phyloP scores from a whole-genome alignment of 768 basidiomycete species.

The Psilocybe azurescens region DNA sequence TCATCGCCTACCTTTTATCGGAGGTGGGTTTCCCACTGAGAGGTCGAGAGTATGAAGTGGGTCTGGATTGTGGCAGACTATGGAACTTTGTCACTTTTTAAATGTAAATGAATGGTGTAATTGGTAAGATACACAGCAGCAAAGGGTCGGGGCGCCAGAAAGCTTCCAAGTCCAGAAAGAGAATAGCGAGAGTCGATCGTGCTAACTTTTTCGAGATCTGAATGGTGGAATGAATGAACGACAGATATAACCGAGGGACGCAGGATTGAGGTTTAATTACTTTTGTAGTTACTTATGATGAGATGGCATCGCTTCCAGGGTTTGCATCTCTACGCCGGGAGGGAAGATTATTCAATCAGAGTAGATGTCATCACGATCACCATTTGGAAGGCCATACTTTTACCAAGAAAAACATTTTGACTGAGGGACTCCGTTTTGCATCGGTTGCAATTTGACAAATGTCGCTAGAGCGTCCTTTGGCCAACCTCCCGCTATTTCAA shows the following conservation, averaged over 20 bases:
- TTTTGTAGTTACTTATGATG: constrained; percentile 18
- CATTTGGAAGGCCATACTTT: constrained; percentile 2
- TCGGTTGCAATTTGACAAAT: constrained; percentile 2
- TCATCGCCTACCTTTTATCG: not conserved
- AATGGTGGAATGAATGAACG: constrained; percentile 25
- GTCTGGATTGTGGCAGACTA: constrained; percentile 5
- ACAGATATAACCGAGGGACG: constrained; percentile 24
- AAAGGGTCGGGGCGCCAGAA: constrained; percentile 21
- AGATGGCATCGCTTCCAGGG: constrained; percentile 25
- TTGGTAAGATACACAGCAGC: constrained; percentile 20
- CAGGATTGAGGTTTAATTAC: constrained; percentile 22
- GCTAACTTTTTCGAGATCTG: constrained; percentile 23
- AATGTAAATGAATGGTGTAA: constrained; percentile 13
- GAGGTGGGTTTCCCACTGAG: not conserved
- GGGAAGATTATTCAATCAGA: constrained; percentile 13
- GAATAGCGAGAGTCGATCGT: constrained; percentile 23
- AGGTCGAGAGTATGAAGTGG: constrained; percentile 1
- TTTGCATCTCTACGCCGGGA: constrained; percentile 10
- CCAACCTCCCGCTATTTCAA: constrained; percentile 5
- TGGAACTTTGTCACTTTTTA: constrained; percentile 18
- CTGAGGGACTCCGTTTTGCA: not conserved
- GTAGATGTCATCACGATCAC: constrained; percentile 12
- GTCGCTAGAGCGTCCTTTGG: not conserved
- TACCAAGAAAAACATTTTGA: not conserved
- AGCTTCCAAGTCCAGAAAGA: constrained; percentile 24